Base-by-base conservation (phyloP, 2,329 filamentous ascomycete genomes). In the Venturiaceae sp. region DNA sequence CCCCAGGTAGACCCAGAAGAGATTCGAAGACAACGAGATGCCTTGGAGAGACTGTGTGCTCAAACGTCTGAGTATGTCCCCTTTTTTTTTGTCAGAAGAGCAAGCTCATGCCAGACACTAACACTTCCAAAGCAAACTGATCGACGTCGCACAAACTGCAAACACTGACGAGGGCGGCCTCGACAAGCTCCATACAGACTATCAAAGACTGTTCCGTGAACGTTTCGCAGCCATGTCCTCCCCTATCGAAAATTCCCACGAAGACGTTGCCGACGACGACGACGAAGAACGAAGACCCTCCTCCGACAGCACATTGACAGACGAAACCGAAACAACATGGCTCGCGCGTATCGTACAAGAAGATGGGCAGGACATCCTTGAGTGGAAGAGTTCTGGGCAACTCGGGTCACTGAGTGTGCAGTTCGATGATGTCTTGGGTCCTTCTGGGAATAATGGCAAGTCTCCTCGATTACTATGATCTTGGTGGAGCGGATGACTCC, bases 1-100 rank as follows among this genome's bases (percentile, higher is more conserved):
- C 68, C 71, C 59, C 74, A 74, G 65, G 73, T 72, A 34, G 76
- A 79, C 63, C 75, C 75, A 57, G 76, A 78, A 64, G 76, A 78
- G 66, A 68, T 78, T 57, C 68, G 72, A 60, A 71, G 74, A 62
- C 74, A 77, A 64, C 69, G 76, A 41, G 76, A 78, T 63, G 74
- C 72, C 32, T 65, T 79, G 60, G 75, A 78, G 64, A 72, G 74
- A 36, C 76, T 79, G 60, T 79, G 76, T 55, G 74, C 74, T 47
- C 72, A 76, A 62, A 77, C 77, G 13, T 72, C 74, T 26, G 75
- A 78, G 77, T 78, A 64, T 59, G 73, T 67, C 46, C 50, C 28
- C 13, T 39, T 26, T 39, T 55, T 55, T n/a, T 32, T 3, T 28
- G n/a, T 28, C 21, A 19, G 19, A 54, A 50, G 33, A 54, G 56